Conservation (phyloP, 768 basidiomycete species). For the Mycena galericulata region DNA sequence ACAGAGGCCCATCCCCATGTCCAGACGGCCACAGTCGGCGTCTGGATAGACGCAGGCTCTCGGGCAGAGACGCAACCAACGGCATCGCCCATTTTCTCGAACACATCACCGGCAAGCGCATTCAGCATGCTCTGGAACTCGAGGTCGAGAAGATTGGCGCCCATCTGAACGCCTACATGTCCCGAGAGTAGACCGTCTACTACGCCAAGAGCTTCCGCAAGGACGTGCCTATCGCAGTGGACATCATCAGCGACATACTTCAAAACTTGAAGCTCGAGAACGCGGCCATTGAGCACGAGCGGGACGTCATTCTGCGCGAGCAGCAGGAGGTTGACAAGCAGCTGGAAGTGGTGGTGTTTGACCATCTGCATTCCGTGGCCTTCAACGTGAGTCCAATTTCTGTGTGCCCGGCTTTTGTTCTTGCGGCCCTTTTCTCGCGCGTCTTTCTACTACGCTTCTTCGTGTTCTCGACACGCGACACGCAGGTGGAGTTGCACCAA, state of each 20-base stretch:
- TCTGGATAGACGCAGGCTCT: conserved; percentile 99
- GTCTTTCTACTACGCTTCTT: neutral
- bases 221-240: conserved; percentile 90
- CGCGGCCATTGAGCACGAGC: conserved; percentile 91
- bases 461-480: too few species aligned
- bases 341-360: conserved; percentile 97
- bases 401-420: conserved; percentile 7
- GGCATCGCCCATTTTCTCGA: conserved; percentile 98
- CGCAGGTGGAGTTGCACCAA: too few species aligned
- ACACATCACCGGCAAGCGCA: conserved; percentile 92
- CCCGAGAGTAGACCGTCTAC: conserved; percentile 98
- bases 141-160: conserved; percentile 99
- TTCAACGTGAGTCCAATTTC: conserved; percentile 78
- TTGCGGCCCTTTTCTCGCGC: neutral
- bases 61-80: conserved; percentile 96
- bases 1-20: conserved; percentile 91
- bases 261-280: conserved; percentile 95
- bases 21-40: conserved; percentile 97
- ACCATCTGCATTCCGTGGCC: conserved; percentile 96
- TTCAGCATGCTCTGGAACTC: conserved; percentile 91
- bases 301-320: conserved; percentile 95
- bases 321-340: conserved; percentile 99
- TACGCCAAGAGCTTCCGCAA: conserved; percentile 98
- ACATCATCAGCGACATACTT: conserved; percentile 98
- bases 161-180: conserved; percentile 98